Evolutionary conservation across 192 early-diverging fungal genomes (phyloP), one percentile per base, ranked within the genome.

Genomic region (Coemansia sp.): DNA sequence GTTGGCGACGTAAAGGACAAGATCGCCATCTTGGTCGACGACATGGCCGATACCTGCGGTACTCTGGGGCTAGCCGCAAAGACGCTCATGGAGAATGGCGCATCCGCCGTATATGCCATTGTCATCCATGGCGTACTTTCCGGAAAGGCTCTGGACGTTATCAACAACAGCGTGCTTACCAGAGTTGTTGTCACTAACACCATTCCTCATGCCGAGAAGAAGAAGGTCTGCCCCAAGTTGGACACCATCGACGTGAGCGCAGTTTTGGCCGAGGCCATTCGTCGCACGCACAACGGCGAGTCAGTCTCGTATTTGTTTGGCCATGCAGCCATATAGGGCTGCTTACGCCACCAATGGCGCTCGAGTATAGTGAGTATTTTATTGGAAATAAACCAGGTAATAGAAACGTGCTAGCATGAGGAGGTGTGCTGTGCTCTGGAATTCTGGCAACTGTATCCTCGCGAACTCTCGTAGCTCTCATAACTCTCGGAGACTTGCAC

Each of bases 41-140:
- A 99, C 82, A 96, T 99, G 88, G 94, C 94, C 31, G 97, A 99
- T 82, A 99, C 96, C 24, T 96, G 90, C 75, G 90, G 91, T 62
- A 99, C 97, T 9, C 87, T 99, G 45, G 89, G 88, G 15, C 76
- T 90, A 67, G 97, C 97, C 11, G 94, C 97, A 51, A 88, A 93
- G 64, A 90, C 93, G 12, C 85, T 99, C 58, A 87, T 90, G 60
- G 90, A 96, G 32, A 91, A 94, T 68, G 97, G 97, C 45, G 97
- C 97, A 6, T 81, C 85, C 2, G 91, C 93, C 67, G 93, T 98
- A n/a, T 96, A 94, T 61, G 97, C 97, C 24, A 89, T 97, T 75
- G 93, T 99, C 35, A 96, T 96, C 32, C 97, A 99, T 71, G 97
- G 94, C 24, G 94, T 94, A 32, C 86, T 97, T 46, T 93, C 90